Evolutionary conservation across 352 stramenopile species (phyloP), one percentile per base, ranked within the genome.

Genomic region (Pilasporangium apinafurcum): DNA sequence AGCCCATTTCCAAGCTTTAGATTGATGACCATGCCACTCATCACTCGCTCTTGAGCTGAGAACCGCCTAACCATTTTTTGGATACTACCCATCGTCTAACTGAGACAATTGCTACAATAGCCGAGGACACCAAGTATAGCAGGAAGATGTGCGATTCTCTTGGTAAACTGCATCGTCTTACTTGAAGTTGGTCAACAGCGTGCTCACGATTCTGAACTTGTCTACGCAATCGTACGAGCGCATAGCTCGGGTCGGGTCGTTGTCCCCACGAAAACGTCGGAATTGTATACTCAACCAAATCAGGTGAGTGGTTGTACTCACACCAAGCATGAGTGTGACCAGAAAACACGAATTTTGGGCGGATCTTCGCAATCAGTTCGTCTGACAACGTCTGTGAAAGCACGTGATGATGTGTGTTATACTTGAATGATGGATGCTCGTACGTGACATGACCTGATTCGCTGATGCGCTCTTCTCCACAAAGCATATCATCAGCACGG

Each of bases 261-360:
- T 88, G 75, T 4, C 76, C 72, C 79, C 79, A 92, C 28, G 79
- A 76, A 42, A 92, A 87, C n/a, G 79, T 51, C 5, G 79, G 74
- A 4, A 87, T 43, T 4, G 79, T 92, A 43, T 69, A 85, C 65
- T 92, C 79, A 17, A 52, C 44, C 5, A 41, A 14, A n/a, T 37
- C 37, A 1, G 38, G 25, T 6, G 33, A 24, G 45, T 86, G 76
- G 2, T 63, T 27, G 26, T 69, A 79, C 32, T 39, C 51, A 53
- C 79, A 92, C 62, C 65, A 86, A 4, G 76, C 72, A 47, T 92
- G 79, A 5, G 76, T 92, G 41, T 89, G 79, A 6, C 73, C 79
- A 8, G 79, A 89, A 20, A 92, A 60, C 22, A 92, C 62, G 18
- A 83, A 35, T 12, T 56, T 34, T 14, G 79, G 79, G 14, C 57